Evolutionary conservation across 108 stramenopile species (phyloP).

Genomic region (Schizochytrium sp.): DNA sequence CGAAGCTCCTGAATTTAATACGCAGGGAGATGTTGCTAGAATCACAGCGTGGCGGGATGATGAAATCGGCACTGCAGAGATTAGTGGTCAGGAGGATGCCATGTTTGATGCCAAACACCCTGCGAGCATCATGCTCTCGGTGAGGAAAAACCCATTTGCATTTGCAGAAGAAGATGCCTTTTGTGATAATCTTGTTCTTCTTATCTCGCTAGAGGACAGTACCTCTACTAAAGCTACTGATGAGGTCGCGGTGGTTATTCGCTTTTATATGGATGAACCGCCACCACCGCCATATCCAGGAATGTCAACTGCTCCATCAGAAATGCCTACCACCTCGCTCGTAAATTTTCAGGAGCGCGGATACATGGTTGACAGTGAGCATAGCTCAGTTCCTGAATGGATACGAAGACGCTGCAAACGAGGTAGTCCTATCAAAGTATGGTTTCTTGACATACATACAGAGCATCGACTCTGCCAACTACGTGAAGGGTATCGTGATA

Average conservation of each 20-base stretch:
- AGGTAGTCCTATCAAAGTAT: neutral
- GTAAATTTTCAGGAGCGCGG: neutral
- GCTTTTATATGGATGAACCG: neutral
- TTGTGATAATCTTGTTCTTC: constrained; percentile 32
- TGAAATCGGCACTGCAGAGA: neutral
- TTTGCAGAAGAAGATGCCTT: neutral
- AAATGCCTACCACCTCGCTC: neutral
- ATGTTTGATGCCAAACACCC: neutral
- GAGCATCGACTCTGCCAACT: constrained; percentile 37
- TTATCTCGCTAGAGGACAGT: neutral
- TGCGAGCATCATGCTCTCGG: constrained; percentile 10
- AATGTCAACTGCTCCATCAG: neutral
- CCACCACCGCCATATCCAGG: neutral
- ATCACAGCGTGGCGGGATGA: constrained; percentile 22
- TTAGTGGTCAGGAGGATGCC: constrained; percentile 36
- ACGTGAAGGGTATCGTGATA: constrained; percentile 5
- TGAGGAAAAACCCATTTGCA: constrained; percentile 20
- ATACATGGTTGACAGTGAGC: neutral
- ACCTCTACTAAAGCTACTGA: neutral
- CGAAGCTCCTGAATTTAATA: neutral
- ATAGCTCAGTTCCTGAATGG: neutral
- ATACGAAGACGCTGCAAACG: neutral
- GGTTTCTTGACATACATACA: neutral
- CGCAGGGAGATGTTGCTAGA: neutral
- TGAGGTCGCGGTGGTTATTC: neutral